Conservation (phyloP, 2,329 filamentous ascomycete species). For the Lachnellula cervina region DNA sequence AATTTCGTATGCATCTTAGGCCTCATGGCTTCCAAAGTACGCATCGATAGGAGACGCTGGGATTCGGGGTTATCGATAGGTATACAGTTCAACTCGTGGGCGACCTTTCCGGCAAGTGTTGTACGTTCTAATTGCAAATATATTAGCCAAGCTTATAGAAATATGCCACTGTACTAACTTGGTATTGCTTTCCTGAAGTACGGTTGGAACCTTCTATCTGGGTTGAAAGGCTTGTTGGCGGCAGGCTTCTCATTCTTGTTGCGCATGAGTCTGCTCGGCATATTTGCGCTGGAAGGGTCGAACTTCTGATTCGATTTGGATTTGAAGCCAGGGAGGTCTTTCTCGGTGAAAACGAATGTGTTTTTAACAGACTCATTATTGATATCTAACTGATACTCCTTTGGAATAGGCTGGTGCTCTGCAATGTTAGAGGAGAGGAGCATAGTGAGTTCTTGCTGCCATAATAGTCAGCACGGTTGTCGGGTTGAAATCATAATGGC, state of each 20-base stretch:
- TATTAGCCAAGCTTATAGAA: constrained; percentile 16
- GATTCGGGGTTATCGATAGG: constrained; percentile 69
- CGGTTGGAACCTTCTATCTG: constrained; percentile 52
- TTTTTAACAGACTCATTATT: constrained; percentile 67
- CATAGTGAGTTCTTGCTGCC: constrained; percentile 52
- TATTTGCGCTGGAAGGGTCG: constrained; percentile 53
- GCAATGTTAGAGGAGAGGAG: constrained; percentile 60
- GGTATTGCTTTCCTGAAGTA: constrained; percentile 70
- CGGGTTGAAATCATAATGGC: constrained; percentile 5
- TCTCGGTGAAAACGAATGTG: constrained; percentile 89
- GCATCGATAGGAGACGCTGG: constrained; percentile 53
- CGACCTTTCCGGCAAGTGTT: constrained; percentile 65
- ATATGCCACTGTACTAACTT: constrained; percentile 47
- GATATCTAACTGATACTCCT: constrained; percentile 79
- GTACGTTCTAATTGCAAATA: constrained; percentile 60
- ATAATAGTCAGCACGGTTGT: constrained; percentile 9
- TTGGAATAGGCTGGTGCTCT: constrained; percentile 71
- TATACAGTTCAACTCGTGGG: constrained; percentile 71
- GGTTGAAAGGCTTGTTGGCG: constrained; percentile 37
- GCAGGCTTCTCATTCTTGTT: constrained; percentile 42
- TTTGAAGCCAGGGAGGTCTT: constrained; percentile 77
- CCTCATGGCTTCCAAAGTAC: constrained; percentile 55
- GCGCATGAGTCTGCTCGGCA: constrained; percentile 49
- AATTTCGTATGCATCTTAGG: constrained; percentile 51
- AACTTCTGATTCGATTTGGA: constrained; percentile 51